Evolutionary conservation across 495 filamentous ascomycete genomes (phyloP).

Genomic region (Aspergillus kassunensis): DNA sequence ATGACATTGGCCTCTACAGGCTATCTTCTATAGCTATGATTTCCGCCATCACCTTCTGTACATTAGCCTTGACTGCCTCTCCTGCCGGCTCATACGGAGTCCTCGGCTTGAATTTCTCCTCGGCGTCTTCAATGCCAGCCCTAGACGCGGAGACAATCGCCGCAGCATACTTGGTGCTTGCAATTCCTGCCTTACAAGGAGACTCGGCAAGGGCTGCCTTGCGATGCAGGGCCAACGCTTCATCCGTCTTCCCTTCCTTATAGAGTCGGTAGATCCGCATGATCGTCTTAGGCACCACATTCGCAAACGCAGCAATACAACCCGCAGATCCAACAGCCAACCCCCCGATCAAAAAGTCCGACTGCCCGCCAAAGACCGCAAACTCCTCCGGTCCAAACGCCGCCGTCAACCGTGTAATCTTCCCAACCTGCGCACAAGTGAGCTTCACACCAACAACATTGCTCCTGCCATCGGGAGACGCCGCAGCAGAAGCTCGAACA

Average conservation of each 20-base stretch:
- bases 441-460: constrained; percentile 65
- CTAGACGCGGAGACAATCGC: constrained; percentile 49
- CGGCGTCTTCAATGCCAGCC: constrained; percentile 54
- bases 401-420: constrained; percentile 55
- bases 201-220: constrained; percentile 51
- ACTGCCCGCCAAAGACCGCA: constrained; percentile 63
- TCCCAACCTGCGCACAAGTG: constrained; percentile 66
- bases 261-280: constrained; percentile 51
- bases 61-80: constrained; percentile 44
- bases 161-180: constrained; percentile 61
- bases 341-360: constrained; percentile 65
- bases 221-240: constrained; percentile 54
- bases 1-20: constrained; percentile 2
- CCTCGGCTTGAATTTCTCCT: constrained; percentile 51
- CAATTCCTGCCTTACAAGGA: constrained; percentile 57
- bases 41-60: constrained; percentile 42
- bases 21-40: constrained; percentile 13
- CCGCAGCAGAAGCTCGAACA: constrained; percentile 33
- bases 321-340: constrained; percentile 53
- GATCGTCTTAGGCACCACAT: constrained; percentile 58
- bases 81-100: constrained; percentile 54
- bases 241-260: constrained; percentile 41
- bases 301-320: constrained; percentile 63
- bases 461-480: constrained; percentile 19
- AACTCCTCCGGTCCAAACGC: constrained; percentile 55